Conservation (phyloP, 2,329 filamentous ascomycete species). For the Talaromyces sp. region DNA sequence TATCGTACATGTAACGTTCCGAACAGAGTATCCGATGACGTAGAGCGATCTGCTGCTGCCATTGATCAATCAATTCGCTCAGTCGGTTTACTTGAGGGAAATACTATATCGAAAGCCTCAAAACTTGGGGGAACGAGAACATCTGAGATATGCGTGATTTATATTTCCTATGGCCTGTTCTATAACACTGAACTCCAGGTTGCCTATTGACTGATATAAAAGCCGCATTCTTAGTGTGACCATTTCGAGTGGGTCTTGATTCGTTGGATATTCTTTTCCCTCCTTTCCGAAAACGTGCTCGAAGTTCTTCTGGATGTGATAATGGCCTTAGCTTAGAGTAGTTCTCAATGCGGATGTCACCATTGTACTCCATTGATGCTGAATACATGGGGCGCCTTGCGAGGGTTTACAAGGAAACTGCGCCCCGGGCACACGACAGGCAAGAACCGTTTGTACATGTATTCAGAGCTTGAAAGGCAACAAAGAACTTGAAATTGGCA, state of each 20-base stretch:
- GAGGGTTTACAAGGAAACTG: no score
- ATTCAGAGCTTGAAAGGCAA: neutral
- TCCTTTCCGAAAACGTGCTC: neutral
- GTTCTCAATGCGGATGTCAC: neutral
- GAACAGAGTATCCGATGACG: slow-evolving; percentile 2
- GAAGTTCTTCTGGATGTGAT: neutral
- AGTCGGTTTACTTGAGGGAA: neutral
- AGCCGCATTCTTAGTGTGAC: neutral
- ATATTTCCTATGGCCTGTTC: neutral
- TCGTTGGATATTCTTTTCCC: neutral
- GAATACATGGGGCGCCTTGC: neutral
- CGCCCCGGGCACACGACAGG: neutral
- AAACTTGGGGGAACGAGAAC: neutral
- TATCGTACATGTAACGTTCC: neutral
- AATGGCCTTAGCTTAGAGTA: neutral
- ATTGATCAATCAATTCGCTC: slow-evolving; percentile 4
- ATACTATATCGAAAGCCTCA: neutral
- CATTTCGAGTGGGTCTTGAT: neutral
- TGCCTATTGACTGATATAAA: neutral
- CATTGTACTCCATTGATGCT: neutral
- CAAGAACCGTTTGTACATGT: neutral
- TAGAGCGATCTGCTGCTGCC: neutral
- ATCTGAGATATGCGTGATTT: neutral
- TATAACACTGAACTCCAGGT: neutral
- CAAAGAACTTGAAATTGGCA: neutral